Base-by-base conservation (phyloP, 2,329 filamentous ascomycete species). In the Aspergillus fumigatiaffinis region DNA sequence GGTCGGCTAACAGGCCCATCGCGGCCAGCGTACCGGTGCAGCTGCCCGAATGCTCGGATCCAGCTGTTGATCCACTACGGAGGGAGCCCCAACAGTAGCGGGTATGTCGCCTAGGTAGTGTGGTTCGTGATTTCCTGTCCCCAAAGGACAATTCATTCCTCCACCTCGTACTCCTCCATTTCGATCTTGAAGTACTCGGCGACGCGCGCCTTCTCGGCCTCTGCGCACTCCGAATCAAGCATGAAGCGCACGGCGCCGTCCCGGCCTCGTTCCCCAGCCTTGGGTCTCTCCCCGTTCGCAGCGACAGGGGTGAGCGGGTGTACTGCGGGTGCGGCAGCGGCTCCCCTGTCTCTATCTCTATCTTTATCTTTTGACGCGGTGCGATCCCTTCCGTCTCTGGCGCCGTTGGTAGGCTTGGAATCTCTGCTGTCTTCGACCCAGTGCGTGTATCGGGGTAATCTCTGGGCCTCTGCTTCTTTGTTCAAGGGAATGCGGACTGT, bases 201-300 rank as follows among this genome's bases (percentile, higher is more conserved):
- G 1, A 92, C 88, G 12, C 82, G 80, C 12, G 82, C 81, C 65
- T 85, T 84, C 75, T 99, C 94, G 17, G 81, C 80, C 50, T 83
- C 82, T 1, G 92, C 92, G 51, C 88, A 84, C 54, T 88, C 87
- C 0, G 87, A 85, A 62, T 96, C 90, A 51, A 97, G 87, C 74
- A 97, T 91, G 72, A 96, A 97, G 6, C 94, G 85, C 63, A 95
- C 86, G 0, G 93, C 96, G 6, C 89, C 89, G 23, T 91, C 88
- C 32, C 79, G 76, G 6, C 80, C 78, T 12, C 76, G 71, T 57
- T 80, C 77, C 12, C 67, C 77, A 35, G 67, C 71, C 60, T 66
- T 73, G 61, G 66, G 75, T 50, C 66, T 82, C 73, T 75, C 76
- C 61, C 71, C 75, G 53, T 69, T 79, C 64, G 74, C 79, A 60